A percentile compares a stretch with the other conserved stretches of the same genome.
Evolutionary conservation across 2,329 filamentous ascomycete species (phyloP).

Genomic region (Epichloe hybrida): DNA sequence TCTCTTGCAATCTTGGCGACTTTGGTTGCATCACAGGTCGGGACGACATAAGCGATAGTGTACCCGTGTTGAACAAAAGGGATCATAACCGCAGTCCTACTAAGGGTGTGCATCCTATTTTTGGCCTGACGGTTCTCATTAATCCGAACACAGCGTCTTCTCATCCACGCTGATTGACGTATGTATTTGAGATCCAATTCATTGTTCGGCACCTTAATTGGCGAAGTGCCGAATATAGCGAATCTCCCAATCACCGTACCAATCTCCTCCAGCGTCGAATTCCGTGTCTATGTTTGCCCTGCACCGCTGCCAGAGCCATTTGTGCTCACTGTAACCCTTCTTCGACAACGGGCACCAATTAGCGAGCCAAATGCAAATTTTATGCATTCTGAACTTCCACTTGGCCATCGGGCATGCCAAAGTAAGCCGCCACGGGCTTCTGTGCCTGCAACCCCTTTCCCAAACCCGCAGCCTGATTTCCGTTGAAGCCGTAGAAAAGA

Average conservation of each 20-base stretch:
- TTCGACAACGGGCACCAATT: background rate
- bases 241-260: background rate
- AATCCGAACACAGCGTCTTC: conserved; percentile 8
- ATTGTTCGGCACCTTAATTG: background rate
- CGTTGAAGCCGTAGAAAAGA: conserved; percentile 74
- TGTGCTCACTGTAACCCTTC: background rate
- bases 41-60: no score
- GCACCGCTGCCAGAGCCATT: background rate
- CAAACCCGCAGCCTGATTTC: conserved; percentile 43
- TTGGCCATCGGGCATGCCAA: conserved; percentile 72
- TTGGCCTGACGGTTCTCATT: no score
- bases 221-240: background rate
- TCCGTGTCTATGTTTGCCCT: background rate
- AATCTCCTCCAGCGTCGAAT: background rate
- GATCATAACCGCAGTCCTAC: no score
- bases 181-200: conserved; percentile 8
- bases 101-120: no score
- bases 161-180: conserved; percentile 8
- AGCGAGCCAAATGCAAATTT: background rate
- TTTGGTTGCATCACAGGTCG: no score
- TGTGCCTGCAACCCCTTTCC: conserved; percentile 57
- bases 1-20: background rate
- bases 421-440: conserved; percentile 89
- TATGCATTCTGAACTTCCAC: conserved; percentile 24
- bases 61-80: no score